These are phyloP conservation scores for Didymella pomorum DNA, from an alignment of 2,329 filamentous ascomycete species.

Conservation along the genomic window DNA sequence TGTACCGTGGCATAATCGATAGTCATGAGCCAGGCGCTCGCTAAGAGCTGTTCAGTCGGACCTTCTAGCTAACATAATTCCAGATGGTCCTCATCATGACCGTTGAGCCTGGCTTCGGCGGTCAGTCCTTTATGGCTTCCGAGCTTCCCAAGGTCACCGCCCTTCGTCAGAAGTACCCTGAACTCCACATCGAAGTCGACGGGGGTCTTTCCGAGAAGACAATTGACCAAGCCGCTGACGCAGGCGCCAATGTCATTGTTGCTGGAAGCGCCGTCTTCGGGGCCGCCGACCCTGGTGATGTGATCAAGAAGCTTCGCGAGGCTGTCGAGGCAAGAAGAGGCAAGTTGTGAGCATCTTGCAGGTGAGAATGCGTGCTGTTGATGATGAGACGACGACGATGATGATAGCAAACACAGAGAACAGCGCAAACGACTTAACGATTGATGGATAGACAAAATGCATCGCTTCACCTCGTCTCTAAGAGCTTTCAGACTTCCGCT, in stretches of 20 bases:
- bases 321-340: constrained; percentile 72
- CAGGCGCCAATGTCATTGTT: constrained; percentile 97
- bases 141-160: constrained; percentile 93
- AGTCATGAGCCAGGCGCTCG: not conserved
- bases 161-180: constrained; percentile 82
- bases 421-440: constrained; percentile 1
- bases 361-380: constrained; percentile 6
- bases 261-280: constrained; percentile 96
- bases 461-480: constrained; percentile 2
- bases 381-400: constrained; percentile 7
- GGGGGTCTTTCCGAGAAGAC: constrained; percentile 88
- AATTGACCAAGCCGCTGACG: constrained; percentile 92
- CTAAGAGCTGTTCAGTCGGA: not conserved
- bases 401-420: constrained; percentile 1
- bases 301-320: constrained; percentile 81
- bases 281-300: constrained; percentile 84
- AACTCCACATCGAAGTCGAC: constrained; percentile 97
- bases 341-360: constrained; percentile 34
- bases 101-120: constrained; percentile 95
- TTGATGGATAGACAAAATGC: constrained; percentile 19
- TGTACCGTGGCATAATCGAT: constrained; percentile 16
- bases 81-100: constrained; percentile 99
- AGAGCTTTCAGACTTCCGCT: not conserved
- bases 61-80: constrained; percentile 17
- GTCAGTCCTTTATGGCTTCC: constrained; percentile 97